Conservation (phyloP, 2,329 filamentous ascomycete genomes). For the Macrophomina phaseolina region DNA sequence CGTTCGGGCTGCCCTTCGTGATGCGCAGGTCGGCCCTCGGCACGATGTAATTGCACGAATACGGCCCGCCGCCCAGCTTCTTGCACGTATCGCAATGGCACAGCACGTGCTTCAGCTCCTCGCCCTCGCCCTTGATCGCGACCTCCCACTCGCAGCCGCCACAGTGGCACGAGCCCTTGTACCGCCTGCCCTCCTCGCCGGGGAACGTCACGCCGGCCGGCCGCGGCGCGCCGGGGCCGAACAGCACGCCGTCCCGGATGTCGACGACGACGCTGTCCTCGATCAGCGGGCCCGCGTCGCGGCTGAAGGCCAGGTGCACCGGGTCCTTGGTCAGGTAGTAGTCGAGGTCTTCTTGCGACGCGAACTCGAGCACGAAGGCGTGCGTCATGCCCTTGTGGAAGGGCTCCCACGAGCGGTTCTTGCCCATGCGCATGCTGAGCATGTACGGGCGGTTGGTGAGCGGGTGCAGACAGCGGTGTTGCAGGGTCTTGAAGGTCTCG, state of each 20-base stretch:
- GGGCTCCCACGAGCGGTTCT: conserved; percentile 60
- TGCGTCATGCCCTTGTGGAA: conserved; percentile 66
- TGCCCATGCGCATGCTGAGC: conserved; percentile 40
- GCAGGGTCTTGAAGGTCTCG: conserved; percentile 55
- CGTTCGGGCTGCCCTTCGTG: conserved; percentile 35
- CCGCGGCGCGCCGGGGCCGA: conserved; percentile 36
- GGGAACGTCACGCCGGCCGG: conserved; percentile 26
- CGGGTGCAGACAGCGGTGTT: conserved; percentile 63
- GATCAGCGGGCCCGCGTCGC: conserved; percentile 58
- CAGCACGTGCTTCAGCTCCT: conserved; percentile 40
- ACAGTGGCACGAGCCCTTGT: conserved; percentile 42
- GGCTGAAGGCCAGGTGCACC: conserved; percentile 64
- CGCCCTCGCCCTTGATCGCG: conserved; percentile 31
- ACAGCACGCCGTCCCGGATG: conserved; percentile 60
- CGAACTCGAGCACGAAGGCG: conserved; percentile 72
- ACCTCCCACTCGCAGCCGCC: conserved; percentile 35
- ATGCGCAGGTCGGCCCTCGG: conserved; percentile 37
- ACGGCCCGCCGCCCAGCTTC: conserved; percentile 43
- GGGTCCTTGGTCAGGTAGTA: conserved; percentile 73
- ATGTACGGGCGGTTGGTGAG: conserved; percentile 66
- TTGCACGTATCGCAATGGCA: conserved; percentile 47
- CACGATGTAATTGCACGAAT: conserved; percentile 46
- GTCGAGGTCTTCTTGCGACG: conserved; percentile 66
- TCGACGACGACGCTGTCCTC: conserved; percentile 63
- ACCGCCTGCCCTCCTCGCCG: conserved; percentile 23